Base-by-base conservation (phyloP, 495 filamentous ascomycete genomes). In the Penicillium mononematosum region DNA sequence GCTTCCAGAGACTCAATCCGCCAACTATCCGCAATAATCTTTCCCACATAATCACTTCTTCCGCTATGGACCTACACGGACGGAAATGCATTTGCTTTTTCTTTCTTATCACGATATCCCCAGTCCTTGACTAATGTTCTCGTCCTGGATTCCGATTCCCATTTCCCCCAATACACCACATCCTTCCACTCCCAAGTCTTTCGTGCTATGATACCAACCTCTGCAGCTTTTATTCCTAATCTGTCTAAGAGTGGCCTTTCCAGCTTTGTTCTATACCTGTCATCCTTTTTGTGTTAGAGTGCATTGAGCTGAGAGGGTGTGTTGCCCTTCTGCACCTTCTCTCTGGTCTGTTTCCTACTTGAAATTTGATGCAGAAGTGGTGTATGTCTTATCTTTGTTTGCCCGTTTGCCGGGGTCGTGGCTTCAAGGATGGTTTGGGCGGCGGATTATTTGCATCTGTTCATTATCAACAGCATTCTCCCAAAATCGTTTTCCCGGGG, bases 11-110 rank as follows among this genome's bases (percentile, higher is more conserved):
- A 72, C 65, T 59, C 69, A 69, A 71, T 66, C 75, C 66, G 63
- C 66, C 70, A 72, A 64, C 67, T 76, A 75, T 69, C 67, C 71
- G 63, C 75, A 77, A 74, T 77, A 75, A 72, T 64, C 31, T 45
- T 19, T 17, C 38, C 55, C 65, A 57, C 61, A 39, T 46, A 56
- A 56, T 53, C 48, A 25, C 29, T 29, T 44, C 54, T 50, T 41
- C 62, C 58, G 58, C 61, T 53, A 56, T 65, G 66, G 59, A 60
- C 20, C 25, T 53, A 44, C 50, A 53, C 53, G 32, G 53, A 58
- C 57, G 61, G 47, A 55, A 54, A 58, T 62, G 64, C 66, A 62
- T 67, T 34, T 58, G 27, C 44, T 39, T 52, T 55, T 36, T 50
- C 19, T 53, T 68, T 69, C 65, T 73, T 67, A 70, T 75, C 66